phyloP scores from a whole-genome alignment of 495 filamentous ascomycete genomes.

The Pseudevernia furfuracea region DNA sequence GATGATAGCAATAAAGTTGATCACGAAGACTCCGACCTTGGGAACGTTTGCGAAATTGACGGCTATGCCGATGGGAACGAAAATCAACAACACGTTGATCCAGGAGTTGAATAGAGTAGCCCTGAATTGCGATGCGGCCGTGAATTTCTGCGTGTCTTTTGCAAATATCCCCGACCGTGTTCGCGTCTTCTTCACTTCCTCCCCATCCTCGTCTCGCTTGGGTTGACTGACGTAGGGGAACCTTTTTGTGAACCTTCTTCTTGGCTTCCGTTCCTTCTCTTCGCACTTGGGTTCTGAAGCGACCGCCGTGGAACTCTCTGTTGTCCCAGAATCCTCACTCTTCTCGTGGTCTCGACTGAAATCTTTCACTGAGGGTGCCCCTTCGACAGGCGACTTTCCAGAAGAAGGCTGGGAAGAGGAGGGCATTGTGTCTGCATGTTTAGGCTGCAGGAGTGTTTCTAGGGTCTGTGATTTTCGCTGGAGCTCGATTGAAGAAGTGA shows the following conservation, averaged over 20 bases:
- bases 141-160: constrained; percentile 45
- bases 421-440: constrained; percentile 26
- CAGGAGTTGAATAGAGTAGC: constrained; percentile 69
- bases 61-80: constrained; percentile 60
- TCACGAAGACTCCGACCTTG: constrained; percentile 26
- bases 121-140: constrained; percentile 59
- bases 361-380: constrained; percentile 1
- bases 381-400: constrained; percentile 1
- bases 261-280: constrained; percentile 11
- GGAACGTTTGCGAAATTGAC: constrained; percentile 25
- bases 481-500: constrained; percentile 8
- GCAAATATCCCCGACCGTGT: constrained; percentile 28
- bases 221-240: neutral
- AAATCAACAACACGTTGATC: constrained; percentile 76
- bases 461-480: constrained; percentile 5
- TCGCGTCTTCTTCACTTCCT: constrained; percentile 25
- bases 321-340: constrained; percentile 23
- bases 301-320: neutral
- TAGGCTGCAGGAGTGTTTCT: constrained; percentile 10
- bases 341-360: constrained; percentile 13
- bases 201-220: neutral
- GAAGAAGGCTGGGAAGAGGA: constrained; percentile 8
- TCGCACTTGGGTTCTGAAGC: constrained; percentile 5
- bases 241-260: neutral
- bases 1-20: constrained; percentile 33